Percentiles rank a stretch among this genome's conserved stretches.
Evolutionary conservation across 805 yeast genomes (phyloP).

Genomic region (Barnettozyma siamensis): DNA sequence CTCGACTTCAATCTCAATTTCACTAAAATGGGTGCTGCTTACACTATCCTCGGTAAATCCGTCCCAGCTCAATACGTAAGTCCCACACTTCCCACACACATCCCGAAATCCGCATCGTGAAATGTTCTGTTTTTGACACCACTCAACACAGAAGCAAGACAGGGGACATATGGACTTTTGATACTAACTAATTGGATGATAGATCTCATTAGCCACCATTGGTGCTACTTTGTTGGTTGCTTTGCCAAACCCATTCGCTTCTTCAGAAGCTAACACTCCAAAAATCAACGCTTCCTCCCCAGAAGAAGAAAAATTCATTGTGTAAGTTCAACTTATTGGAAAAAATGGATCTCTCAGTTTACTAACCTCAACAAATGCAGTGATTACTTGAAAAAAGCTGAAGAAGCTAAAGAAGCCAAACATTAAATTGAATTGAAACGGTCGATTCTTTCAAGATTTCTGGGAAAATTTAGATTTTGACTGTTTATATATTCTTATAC

Average conservation of each 20-base stretch:
- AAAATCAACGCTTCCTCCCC: slow-evolving; percentile 69
- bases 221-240: slow-evolving; percentile 58
- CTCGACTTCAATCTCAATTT: background rate
- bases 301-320: slow-evolving; percentile 84
- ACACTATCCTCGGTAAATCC: slow-evolving; percentile 76
- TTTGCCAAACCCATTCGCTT: slow-evolving; percentile 60
- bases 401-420: slow-evolving; percentile 26
- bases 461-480: background rate
- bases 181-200: slow-evolving; percentile 9
- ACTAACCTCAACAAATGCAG: slow-evolving; percentile 22
- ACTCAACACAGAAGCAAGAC: too few relatives aligned
- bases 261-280: slow-evolving; percentile 41
- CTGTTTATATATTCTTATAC: slow-evolving; percentile 8
- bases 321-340: slow-evolving; percentile 7
- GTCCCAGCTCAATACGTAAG: slow-evolving; percentile 74
- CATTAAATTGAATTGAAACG: slow-evolving; percentile 17
- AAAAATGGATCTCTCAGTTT: background rate
- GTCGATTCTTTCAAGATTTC: too few relatives aligned
- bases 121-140: too few relatives aligned
- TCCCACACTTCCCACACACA: too few relatives aligned
- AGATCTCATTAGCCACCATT: slow-evolving; percentile 78
- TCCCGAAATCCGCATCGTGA: too few relatives aligned
- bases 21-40: slow-evolving; percentile 73
- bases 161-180: too few relatives aligned
- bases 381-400: slow-evolving; percentile 56